A percentile compares a stretch with the other conserved stretches of the same genome.
phyloP scores from a whole-genome alignment of 306 rosid species.

The Quercus wislizeni region DNA sequence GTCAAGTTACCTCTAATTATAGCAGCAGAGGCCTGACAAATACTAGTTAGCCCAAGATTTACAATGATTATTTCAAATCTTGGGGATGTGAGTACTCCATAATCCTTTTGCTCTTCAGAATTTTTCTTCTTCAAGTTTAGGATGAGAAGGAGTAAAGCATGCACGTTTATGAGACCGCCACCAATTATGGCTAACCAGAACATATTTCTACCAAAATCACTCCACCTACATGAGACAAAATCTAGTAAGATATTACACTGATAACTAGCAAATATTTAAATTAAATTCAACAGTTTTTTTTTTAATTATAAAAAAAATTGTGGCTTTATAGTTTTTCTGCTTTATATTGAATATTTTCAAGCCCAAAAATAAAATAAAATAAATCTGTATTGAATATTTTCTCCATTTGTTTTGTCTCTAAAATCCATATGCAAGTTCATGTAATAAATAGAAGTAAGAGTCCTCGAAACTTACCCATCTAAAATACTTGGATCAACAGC shows the following conservation, averaged over 20 bases:
- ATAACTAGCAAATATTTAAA: too few relatives aligned
- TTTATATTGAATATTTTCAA: not conserved
- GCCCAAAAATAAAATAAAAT: too few relatives aligned
- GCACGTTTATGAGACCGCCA: conserved; percentile 52
- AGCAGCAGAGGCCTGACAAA: conserved; percentile 60
- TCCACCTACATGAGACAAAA: conserved; percentile 48
- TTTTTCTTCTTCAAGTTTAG: conserved; percentile 57
- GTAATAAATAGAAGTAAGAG: not conserved
- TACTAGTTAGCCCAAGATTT: conserved; percentile 64
- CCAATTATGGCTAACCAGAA: conserved; percentile 74
- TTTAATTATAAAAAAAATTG: not conserved
- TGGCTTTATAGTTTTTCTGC: not conserved
- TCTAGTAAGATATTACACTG: too few relatives aligned
- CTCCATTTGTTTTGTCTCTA: not conserved
- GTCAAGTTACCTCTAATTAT: conserved; percentile 55
- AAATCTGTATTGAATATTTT: not conserved
- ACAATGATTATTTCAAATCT: conserved; percentile 79
- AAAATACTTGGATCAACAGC: conserved; percentile 38
- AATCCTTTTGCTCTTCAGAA: conserved; percentile 10
- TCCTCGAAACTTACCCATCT: conserved; percentile 45
- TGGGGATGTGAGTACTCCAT: conserved; percentile 73
- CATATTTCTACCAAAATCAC: conserved; percentile 61
- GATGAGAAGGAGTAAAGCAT: conserved; percentile 52
- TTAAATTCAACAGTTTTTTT: too few relatives aligned
- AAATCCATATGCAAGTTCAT: conserved; percentile 4